These are phyloP conservation scores for Hibiscus syriacus DNA, from an alignment of 345 rosid species.

Conservation along the genomic window DNA sequence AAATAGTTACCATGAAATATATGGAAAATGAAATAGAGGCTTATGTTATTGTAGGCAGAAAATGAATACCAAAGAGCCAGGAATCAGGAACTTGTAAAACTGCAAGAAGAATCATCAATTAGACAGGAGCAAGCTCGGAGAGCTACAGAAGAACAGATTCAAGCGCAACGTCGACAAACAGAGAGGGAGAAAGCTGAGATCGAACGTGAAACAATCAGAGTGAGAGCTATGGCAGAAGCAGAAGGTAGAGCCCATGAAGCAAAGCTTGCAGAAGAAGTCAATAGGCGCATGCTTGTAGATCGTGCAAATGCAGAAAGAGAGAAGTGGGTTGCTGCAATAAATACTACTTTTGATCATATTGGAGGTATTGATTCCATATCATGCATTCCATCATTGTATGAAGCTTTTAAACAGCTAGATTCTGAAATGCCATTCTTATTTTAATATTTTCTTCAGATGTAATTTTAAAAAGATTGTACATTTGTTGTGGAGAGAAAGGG, in stretches of 20 bases:
- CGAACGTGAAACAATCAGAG: slow-evolving; percentile 91
- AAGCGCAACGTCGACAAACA: slow-evolving; percentile 83
- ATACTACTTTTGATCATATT: slow-evolving; percentile 83
- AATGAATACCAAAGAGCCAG: slow-evolving; percentile 36
- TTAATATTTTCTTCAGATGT: neutral
- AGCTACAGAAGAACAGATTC: slow-evolving; percentile 96
- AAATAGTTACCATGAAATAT: neutral
- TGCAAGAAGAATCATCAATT: slow-evolving; percentile 85
- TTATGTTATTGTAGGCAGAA: slow-evolving; percentile 48
- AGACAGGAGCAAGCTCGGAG: slow-evolving; percentile 89
- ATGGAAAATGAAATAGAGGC: neutral
- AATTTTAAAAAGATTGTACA: neutral
- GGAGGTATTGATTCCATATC: slow-evolving; percentile 45
- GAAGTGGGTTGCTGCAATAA: slow-evolving; percentile 96
- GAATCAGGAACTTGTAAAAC: slow-evolving; percentile 34
- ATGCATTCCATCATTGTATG: neutral
- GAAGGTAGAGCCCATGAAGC: slow-evolving; percentile 98
- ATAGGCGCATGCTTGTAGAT: slow-evolving; percentile 76
- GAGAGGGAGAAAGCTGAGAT: slow-evolving; percentile 98
- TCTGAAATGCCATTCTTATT: neutral
- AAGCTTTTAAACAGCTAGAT: neutral
- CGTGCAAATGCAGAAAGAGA: slow-evolving; percentile 98
- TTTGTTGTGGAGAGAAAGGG: neutral
- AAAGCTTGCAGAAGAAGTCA: slow-evolving; percentile 87
- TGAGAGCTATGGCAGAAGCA: slow-evolving; percentile 93